phyloP scores from a whole-genome alignment of 192 early-diverging fungal genomes.

The Gaertneriomyces sp. region DNA sequence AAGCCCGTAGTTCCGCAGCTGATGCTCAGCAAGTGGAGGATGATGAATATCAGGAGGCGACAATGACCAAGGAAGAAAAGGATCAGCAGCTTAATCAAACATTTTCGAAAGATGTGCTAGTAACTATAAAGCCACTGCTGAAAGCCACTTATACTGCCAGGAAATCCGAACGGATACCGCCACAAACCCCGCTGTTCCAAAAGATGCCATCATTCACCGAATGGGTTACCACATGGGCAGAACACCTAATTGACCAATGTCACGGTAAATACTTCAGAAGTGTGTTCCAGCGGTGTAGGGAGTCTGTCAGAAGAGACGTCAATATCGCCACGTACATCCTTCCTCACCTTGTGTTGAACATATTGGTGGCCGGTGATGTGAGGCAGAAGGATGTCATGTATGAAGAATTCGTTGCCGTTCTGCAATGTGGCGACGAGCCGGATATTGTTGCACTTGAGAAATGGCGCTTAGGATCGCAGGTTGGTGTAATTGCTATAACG shows the following conservation, averaged over 20 bases:
- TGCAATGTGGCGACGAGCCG: constrained; percentile 22
- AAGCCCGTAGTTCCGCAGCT: background rate
- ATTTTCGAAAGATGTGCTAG: constrained; percentile 37
- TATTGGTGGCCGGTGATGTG: constrained; percentile 35
- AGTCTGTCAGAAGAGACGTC: constrained; percentile 41
- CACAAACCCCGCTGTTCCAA: constrained; percentile 43
- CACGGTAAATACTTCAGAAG: constrained; percentile 27
- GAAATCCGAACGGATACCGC: background rate
- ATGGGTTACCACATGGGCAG: constrained; percentile 47
- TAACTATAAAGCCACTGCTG: constrained; percentile 44
- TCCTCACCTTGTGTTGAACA: constrained; percentile 52
- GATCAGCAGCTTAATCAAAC: constrained; percentile 13
- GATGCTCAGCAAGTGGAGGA: too few relatives aligned
- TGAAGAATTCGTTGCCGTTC: constrained; percentile 43
- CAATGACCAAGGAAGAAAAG: constrained; percentile 1
- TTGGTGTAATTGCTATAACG: constrained; percentile 5
- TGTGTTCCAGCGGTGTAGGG: constrained; percentile 38
- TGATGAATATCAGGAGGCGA: background rate
- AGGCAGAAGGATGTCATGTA: constrained; percentile 28
- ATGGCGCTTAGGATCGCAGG: constrained; percentile 42
- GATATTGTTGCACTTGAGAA: constrained; percentile 24
- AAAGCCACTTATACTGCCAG: constrained; percentile 36
- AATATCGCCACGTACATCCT: constrained; percentile 44
- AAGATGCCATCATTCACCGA: constrained; percentile 28
- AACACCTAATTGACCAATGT: constrained; percentile 42